Evolutionary conservation across 495 filamentous ascomycete genomes (phyloP).

Genomic region (Lepraria neglecta): DNA sequence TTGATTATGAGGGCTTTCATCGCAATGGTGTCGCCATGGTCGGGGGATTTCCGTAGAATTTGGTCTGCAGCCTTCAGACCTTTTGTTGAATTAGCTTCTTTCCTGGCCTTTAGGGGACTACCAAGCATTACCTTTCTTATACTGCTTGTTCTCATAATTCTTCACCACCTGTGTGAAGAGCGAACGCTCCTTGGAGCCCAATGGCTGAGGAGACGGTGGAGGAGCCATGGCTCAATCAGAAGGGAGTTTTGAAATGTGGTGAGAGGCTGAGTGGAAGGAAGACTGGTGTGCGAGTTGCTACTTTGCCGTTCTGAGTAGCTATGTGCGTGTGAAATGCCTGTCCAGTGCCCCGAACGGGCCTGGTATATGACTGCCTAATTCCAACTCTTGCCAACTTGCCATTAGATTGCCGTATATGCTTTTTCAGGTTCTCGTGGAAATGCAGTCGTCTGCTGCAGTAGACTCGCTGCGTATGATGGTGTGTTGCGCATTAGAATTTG

Average conservation of each 20-base stretch:
- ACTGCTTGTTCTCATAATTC: slow-evolving; percentile 95
- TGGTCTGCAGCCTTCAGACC: slow-evolving; percentile 90
- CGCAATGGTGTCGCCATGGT: slow-evolving; percentile 95
- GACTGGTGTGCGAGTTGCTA: background rate
- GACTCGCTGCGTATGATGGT: too few relatives aligned
- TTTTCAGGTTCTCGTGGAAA: background rate
- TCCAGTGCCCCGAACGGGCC: slow-evolving; percentile 12
- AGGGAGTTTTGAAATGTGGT: too few relatives aligned
- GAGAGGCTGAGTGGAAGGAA: background rate
- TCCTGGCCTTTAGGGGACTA: background rate
- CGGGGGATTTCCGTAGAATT: slow-evolving; percentile 86
- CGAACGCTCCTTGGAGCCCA: slow-evolving; percentile 82
- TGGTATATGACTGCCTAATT: slow-evolving; percentile 5
- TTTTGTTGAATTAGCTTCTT: slow-evolving; percentile 30
- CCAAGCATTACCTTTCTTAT: slow-evolving; percentile 70
- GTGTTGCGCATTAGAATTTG: too few relatives aligned
- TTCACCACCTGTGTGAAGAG: slow-evolving; percentile 92
- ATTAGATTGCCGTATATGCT: background rate
- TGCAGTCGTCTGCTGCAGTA: background rate
- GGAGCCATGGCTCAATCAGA: slow-evolving; percentile 7
- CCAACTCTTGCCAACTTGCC: slow-evolving; percentile 3
- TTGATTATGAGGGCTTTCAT: slow-evolving; percentile 99
- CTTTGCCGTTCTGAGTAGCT: background rate
- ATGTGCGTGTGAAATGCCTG: slow-evolving; percentile 1
- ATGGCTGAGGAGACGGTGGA: slow-evolving; percentile 56